These are phyloP conservation scores for Lactarius trivialis DNA, from an alignment of 768 basidiomycete genomes.

Conservation along the genomic window DNA sequence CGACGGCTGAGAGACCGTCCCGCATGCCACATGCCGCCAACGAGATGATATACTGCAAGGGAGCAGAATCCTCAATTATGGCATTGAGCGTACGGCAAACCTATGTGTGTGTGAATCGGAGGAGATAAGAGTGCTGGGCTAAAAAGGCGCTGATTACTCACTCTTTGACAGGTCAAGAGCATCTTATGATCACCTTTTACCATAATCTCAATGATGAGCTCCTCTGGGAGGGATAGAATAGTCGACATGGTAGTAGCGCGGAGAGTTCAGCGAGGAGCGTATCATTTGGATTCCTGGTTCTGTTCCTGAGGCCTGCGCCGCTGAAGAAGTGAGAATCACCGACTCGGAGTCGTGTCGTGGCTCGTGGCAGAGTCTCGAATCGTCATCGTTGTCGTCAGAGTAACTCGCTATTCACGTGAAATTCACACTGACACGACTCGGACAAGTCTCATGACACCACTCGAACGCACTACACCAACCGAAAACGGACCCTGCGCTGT, in stretches of 20 bases:
- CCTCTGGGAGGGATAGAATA: slow-evolving; percentile 13
- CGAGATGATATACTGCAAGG: slow-evolving; percentile 11
- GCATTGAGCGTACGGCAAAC: slow-evolving; percentile 9
- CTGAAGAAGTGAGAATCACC: not conserved
- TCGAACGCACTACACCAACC: no score
- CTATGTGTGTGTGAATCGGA: not conserved
- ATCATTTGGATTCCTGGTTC: not conserved
- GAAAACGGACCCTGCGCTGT: not conserved
- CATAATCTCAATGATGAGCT: slow-evolving; percentile 15
- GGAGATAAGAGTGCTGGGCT: not conserved
- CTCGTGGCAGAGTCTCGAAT: not conserved
- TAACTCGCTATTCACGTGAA: not conserved
- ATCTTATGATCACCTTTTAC: slow-evolving; percentile 5
- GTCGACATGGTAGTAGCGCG: slow-evolving; percentile 3
- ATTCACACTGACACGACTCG: not conserved
- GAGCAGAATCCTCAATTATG: slow-evolving; percentile 12
- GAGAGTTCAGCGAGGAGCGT: not conserved
- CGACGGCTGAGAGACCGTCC: not conserved
- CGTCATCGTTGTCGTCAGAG: not conserved
- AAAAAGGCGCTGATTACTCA: not conserved
- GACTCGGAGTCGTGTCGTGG: not conserved
- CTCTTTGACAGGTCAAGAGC: slow-evolving; percentile 9
- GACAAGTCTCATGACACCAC: no score
- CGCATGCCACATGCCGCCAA: slow-evolving; percentile 15
- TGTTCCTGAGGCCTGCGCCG: no score